These are phyloP conservation scores for Parascedosporium putredinis DNA, from an alignment of 2,329 filamentous ascomycete genomes.

Conservation along the genomic window DNA sequence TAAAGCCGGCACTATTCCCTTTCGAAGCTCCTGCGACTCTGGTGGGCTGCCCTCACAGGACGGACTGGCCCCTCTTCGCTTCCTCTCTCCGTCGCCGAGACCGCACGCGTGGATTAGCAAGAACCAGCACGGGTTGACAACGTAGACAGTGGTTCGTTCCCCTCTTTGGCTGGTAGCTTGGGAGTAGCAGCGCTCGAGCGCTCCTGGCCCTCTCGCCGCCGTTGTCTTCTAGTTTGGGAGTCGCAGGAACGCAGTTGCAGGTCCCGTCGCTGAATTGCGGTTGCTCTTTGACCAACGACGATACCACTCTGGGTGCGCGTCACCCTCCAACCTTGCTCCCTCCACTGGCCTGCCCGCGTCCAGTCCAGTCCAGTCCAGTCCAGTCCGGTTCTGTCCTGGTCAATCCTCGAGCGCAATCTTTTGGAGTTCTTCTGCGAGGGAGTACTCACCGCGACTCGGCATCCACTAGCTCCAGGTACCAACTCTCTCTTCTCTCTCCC, in stretches of 20 bases:
- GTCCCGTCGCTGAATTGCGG: neutral
- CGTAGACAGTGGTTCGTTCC: no score
- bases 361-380: no score
- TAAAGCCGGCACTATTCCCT: slow-evolving; percentile 4
- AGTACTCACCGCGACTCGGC: slow-evolving; percentile 2
- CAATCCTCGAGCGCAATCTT: no score
- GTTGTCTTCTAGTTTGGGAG: neutral
- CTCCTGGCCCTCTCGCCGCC: neutral
- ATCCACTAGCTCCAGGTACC: slow-evolving; percentile 9
- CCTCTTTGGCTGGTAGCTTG: neutral
- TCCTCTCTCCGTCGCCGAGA: neutral
- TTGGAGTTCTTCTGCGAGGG: no score
- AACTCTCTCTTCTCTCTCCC: neutral
- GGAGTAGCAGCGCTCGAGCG: neutral
- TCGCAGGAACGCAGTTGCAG: neutral
- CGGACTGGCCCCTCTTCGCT: neutral
- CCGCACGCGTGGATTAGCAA: neutral
- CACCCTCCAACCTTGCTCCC: neutral
- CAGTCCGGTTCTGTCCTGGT: neutral
- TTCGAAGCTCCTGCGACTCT: slow-evolving; percentile 3
- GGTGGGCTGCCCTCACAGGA: neutral
- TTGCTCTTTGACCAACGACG: slow-evolving; percentile 1
- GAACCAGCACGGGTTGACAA: no score
- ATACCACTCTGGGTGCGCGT: slow-evolving; percentile 1
- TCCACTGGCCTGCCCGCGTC: no score